These are phyloP conservation scores for Scopulariopsis brevicaulis DNA, from an alignment of 2,329 filamentous ascomycete genomes.

Conservation along the genomic window DNA sequence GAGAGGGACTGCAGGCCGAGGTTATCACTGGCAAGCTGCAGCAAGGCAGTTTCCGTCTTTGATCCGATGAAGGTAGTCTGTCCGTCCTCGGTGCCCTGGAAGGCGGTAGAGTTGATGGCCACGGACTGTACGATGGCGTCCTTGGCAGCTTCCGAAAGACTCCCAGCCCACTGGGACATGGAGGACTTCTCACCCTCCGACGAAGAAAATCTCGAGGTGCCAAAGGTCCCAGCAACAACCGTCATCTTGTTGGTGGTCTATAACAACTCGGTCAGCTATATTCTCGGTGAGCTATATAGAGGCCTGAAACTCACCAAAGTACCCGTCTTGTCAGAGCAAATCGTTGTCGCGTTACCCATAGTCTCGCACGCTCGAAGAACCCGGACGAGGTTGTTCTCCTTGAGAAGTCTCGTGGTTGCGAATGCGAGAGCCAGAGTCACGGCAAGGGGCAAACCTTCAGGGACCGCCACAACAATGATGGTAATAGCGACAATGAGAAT, in stretches of 20 bases:
- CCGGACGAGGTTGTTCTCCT: slow-evolving; percentile 59
- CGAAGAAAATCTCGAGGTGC: slow-evolving; percentile 22
- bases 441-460: slow-evolving; percentile 54
- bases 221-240: slow-evolving; percentile 57
- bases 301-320: background rate
- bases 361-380: slow-evolving; percentile 59
- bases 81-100: slow-evolving; percentile 36
- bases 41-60: slow-evolving; percentile 43
- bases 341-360: slow-evolving; percentile 62
- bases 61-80: slow-evolving; percentile 37
- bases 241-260: slow-evolving; percentile 58
- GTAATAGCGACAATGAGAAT: slow-evolving; percentile 51
- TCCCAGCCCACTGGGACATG: slow-evolving; percentile 15
- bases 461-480: slow-evolving; percentile 56
- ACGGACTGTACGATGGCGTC: slow-evolving; percentile 26
- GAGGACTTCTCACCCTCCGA: slow-evolving; percentile 7
- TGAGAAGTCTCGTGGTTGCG: slow-evolving; percentile 57
- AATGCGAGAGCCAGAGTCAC: slow-evolving; percentile 59
- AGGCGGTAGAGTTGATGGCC: slow-evolving; percentile 46
- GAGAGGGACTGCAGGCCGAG: slow-evolving; percentile 34
- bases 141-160: slow-evolving; percentile 3
- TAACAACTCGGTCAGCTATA: background rate
- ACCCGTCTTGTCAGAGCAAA: slow-evolving; percentile 44
- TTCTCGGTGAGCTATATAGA: too few relatives aligned
- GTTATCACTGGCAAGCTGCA: slow-evolving; percentile 35